Conservation (phyloP, 2,329 filamentous ascomycete genomes). For the Xylariaceae sp. region DNA sequence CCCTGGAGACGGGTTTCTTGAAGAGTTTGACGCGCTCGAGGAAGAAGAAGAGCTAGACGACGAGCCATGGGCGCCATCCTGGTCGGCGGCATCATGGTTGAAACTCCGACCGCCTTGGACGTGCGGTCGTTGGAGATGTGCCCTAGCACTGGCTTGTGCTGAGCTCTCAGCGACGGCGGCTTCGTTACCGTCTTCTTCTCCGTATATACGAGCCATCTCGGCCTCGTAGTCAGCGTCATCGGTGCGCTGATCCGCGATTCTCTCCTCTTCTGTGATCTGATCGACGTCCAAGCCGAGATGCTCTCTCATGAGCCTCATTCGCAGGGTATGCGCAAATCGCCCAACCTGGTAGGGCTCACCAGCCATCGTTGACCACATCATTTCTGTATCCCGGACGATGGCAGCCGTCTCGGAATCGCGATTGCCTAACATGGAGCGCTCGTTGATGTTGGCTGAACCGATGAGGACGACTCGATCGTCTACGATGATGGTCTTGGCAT, state of each 20-base stretch:
- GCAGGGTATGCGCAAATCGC: slow-evolving; percentile 87
- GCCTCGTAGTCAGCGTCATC: slow-evolving; percentile 49
- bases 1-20: slow-evolving; percentile 34
- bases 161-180: slow-evolving; percentile 21
- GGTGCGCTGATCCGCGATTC: slow-evolving; percentile 63
- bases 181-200: slow-evolving; percentile 40
- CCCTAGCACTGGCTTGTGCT: slow-evolving; percentile 15
- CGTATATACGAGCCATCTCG: slow-evolving; percentile 63
- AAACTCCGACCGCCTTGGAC: slow-evolving; percentile 24
- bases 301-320: slow-evolving; percentile 92
- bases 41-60: slow-evolving; percentile 19
- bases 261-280: slow-evolving; percentile 77
- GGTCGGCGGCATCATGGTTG: slow-evolving; percentile 28
- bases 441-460: slow-evolving; percentile 97
- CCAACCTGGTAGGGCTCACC: slow-evolving; percentile 86
- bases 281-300: slow-evolving; percentile 96
- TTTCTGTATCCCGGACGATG: slow-evolving; percentile 87
- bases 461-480: slow-evolving; percentile 93
- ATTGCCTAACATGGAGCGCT: slow-evolving; percentile 88
- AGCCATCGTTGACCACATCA: slow-evolving; percentile 89
- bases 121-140: slow-evolving; percentile 9
- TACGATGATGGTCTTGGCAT: slow-evolving; percentile 94
- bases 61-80: slow-evolving; percentile 15
- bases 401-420: slow-evolving; percentile 91
- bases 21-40: slow-evolving; percentile 26